Evolutionary conservation across 257 asterid genomes (phyloP).

Genomic region (Gynochthodes officinalis): DNA sequence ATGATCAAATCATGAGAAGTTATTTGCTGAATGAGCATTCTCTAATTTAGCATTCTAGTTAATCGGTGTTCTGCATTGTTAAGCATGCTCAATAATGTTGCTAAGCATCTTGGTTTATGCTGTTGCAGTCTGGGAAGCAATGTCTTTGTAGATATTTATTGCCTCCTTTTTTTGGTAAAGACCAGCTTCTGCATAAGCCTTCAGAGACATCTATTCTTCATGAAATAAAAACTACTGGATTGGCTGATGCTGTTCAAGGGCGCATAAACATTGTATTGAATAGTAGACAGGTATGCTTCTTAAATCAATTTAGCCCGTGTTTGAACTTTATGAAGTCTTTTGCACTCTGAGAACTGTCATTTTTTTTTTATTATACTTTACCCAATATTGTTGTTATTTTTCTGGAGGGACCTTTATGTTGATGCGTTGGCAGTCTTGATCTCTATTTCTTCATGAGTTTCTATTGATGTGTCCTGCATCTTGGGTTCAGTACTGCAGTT

Average conservation of each 20-base stretch:
- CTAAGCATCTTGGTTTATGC: not conserved
- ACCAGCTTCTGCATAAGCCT: conserved; percentile 32
- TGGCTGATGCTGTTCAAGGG: conserved; percentile 88
- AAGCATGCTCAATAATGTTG: not conserved
- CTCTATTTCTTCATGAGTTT: not conserved
- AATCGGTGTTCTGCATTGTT: not conserved
- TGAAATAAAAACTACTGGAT: conserved; percentile 58
- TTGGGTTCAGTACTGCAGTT: not conserved
- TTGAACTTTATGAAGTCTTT: not conserved
- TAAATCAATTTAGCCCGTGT: conserved; percentile 2
- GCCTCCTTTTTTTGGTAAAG: conserved; percentile 49
- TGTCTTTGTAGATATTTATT: conserved; percentile 74
- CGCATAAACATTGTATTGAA: conserved; percentile 57
- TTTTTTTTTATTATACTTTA: not conserved
- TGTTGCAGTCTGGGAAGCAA: conserved; percentile 77
- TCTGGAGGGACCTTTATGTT: not conserved
- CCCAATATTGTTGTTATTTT: not conserved
- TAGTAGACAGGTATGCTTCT: conserved; percentile 61
- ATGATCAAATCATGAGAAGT: too few species aligned
- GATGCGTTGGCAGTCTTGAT: not conserved
- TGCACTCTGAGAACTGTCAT: not conserved
- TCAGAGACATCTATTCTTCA: conserved; percentile 28
- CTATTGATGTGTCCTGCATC: not conserved
- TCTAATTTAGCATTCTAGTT: not conserved
- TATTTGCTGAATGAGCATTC: not conserved